Evolutionary conservation across 2,329 filamentous ascomycete genomes (phyloP), one percentile per base, ranked within the genome.

Genomic region (Coniella lustricola): DNA sequence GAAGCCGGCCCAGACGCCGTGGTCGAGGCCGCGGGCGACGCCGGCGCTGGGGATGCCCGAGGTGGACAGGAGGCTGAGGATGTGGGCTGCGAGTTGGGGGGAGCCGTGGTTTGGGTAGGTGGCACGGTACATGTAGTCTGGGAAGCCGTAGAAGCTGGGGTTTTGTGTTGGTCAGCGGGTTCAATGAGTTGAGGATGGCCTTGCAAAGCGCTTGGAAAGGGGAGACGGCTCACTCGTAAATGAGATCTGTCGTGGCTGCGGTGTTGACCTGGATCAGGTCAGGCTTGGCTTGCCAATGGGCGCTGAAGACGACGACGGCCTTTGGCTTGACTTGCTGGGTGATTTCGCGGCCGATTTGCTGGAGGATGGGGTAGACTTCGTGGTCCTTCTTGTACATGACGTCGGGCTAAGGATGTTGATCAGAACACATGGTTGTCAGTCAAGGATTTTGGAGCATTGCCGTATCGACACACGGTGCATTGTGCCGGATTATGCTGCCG

Each of bases 1-100:
- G 62, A 89, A 88, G 10, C 79, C 77, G 1, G 78, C 82, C 73
- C 84, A 90, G 20, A 89, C 84, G 17, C 86, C 86, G 60, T 90
- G 86, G 58, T 90, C 85, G 1, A 88, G 69, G 0, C 85, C 85
- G 35, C 85, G 70, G 39, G 77, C 73, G 0, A 81, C 75, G 2
- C 75, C 75, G 52, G 78, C 67, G 1, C 78, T 75, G 46, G 76
- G 68, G 55, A 87, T 83, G 1, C 77, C 80, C 1, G 78, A 75
- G 4, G 72, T 61, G 3, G 68, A 65, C 5, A 88, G 68, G 44
- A 76, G 62, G 14, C 65, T 61, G 32, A 85, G 72, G 46, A 88
- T 72, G 44, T 73, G 74, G 20, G 73, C 64, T 1, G 83, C 81
- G 7, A 89, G 61, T 33, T 76, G 69, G 3, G 74, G 74, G 38